Base-by-base conservation (phyloP, 2,329 filamentous ascomycete genomes). In the Pyrenophora graminea region DNA sequence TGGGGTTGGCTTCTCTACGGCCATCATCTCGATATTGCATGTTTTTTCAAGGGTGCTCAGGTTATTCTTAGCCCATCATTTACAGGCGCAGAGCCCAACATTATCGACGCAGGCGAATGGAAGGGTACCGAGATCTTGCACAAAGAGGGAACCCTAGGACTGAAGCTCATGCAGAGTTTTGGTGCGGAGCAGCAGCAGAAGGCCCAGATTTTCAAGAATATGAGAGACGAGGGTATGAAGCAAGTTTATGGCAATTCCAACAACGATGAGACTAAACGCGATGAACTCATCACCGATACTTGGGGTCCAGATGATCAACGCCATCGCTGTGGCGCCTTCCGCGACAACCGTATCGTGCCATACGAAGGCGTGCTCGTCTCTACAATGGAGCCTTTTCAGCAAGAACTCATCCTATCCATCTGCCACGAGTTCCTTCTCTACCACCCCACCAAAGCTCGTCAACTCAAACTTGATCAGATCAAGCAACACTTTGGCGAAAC, bases 231-330 rank as follows among this genome's bases (percentile, higher is more conserved):
- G 0, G 78, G 74, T 0, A 90, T 91, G 87, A 83, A 81, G 2
- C 73, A 75, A 42, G 73, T 70, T 19, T 66, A 66, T 21, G 63
- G 60, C 1, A 58, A 57, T 31, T 66, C 62, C 9, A 56, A 66
- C 27, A 66, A 66, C 21, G 62, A 66, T n/a, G 58, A 52, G 21
- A 58, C 39, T 10, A 53, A 63, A 19, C 60, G 60, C 17, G 76
- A 76, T 3, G 66, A 78, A 46, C 58, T 80, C 27, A 66, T 72
- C 12, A 68, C 67, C 10, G 86, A 85, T 8, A 80, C 88, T 6
- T 92, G 88, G 88, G 92, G 92, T 68, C 86, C 86, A 58, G 88
- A 91, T 63, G 89, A 93, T 68, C 88, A 92, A 74, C 80, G 89
- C 5, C 89, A 92, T 63, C 69, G 91, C 4, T 90, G 88, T 67